Evolutionary conservation across 2,329 filamentous ascomycete genomes (phyloP), one percentile per base, ranked within the genome.

Genomic region (Rugonectria rugulosa): DNA sequence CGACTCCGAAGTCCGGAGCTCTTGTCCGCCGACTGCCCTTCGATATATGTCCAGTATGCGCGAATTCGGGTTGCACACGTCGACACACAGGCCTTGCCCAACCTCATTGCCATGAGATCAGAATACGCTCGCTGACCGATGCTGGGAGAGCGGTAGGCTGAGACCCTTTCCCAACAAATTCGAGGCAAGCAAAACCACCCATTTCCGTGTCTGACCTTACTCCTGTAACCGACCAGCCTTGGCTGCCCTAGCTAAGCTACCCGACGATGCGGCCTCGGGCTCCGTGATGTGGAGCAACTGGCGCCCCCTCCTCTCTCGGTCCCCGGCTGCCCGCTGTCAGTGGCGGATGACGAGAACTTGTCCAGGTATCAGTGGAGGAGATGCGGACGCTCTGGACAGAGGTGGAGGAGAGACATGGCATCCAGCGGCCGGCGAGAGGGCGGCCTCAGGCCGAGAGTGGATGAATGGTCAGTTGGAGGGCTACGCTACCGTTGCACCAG

Each of bases 241-340:
- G 40, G 38, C 23, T 38, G 31, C 46, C 32, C 53, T 41, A 56
- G 46, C 53, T 41, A 44, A 56, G 47, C 57, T 65, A 57, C 55
- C 60, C 59, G 56, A 58, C 50, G 45, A 58, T 64, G 63, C 63
- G 61, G 57, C 59, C 55, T 45, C 57, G 64, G 64, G 57, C 52
- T 58, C 38, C 44, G 31, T 56, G 26, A 36, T n/a, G 65, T 68
- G 65, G 62, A 68, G 61, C 43, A 59, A n/a, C 65, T 64, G 64
- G 64, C 61, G 59, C 63, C 63, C 63, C 61, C 60, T 61, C 61
- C 62, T 43, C 50, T 65, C 34, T 46, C 41, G 43, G 49, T n/a
- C 56, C 53, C 59, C 55, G 52, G 56, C 46, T 48, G 57, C 57
- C 40, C 58, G 51, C 63, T 51, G 41, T 56, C 56, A 51, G 55